phyloP scores from a whole-genome alignment of 345 rosid species.

The Tarenaya hassleriana region DNA sequence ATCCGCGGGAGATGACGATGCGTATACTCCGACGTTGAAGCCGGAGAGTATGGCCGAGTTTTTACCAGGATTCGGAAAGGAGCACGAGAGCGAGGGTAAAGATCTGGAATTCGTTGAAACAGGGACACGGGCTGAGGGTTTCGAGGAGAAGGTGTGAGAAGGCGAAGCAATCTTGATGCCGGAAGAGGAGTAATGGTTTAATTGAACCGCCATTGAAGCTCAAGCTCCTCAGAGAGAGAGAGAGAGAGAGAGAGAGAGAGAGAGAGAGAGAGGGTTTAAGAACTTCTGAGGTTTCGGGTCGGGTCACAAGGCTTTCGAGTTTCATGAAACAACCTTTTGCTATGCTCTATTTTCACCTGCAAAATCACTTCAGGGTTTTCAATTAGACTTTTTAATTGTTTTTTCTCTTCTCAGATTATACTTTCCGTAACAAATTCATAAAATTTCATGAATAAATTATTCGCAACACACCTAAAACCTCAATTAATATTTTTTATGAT shows the following conservation, averaged over 20 bases:
- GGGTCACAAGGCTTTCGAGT: too few species aligned
- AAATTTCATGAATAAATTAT: too few species aligned
- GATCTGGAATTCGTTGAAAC: slow-evolving; percentile 17
- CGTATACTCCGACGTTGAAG: slow-evolving; percentile 24
- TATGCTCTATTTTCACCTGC: too few species aligned
- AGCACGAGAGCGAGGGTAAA: slow-evolving; percentile 18
- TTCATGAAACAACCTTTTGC: too few species aligned
- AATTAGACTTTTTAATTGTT: too few species aligned
- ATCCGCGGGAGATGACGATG: slow-evolving; percentile 27
- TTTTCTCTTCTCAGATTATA: too few species aligned
- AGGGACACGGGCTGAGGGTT: slow-evolving; percentile 26
- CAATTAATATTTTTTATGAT: too few species aligned
- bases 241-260: not conserved
- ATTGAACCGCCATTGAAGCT: slow-evolving; percentile 31
- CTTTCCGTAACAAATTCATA: too few species aligned
- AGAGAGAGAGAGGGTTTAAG: slow-evolving; percentile 3
- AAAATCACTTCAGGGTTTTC: too few species aligned
- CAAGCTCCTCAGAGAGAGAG: slow-evolving; percentile 10
- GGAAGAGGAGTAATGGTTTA: slow-evolving; percentile 22
- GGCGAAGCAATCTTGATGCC: slow-evolving; percentile 22
- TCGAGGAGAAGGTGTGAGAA: slow-evolving; percentile 19
- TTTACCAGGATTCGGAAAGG: slow-evolving; percentile 13
- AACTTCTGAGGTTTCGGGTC: slow-evolving; percentile 4
- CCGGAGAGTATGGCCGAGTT: slow-evolving; percentile 16
- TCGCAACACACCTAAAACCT: too few species aligned